Evolutionary conservation across 176 grass and related monocot species (phyloP).

Genomic region (Secale cereale): DNA sequence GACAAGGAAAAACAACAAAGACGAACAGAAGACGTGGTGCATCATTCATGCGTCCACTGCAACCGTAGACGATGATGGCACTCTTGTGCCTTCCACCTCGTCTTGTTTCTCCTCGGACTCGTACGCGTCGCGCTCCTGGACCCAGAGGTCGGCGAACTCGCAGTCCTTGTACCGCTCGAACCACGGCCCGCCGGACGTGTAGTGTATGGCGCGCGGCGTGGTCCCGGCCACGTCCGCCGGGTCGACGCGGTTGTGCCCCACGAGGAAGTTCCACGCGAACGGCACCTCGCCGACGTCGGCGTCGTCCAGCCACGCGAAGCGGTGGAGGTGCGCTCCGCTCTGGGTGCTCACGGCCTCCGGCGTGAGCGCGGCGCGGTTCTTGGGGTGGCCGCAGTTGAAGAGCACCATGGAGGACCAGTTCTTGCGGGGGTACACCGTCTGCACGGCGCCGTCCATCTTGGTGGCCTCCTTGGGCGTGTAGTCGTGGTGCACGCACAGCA

Average conservation of each 20-base stretch:
- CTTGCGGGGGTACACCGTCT: constrained; percentile 86
- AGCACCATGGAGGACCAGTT: constrained; percentile 98
- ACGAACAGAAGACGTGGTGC: too few species aligned
- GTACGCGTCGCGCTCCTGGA: constrained; percentile 49
- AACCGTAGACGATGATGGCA: not conserved
- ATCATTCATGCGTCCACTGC: constrained; percentile 20
- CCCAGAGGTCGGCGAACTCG: constrained; percentile 79
- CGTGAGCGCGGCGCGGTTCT: constrained; percentile 71
- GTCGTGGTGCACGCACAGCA: constrained; percentile 82
- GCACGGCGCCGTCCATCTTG: constrained; percentile 93
- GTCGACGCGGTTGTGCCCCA: constrained; percentile 82
- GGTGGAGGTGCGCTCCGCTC: constrained; percentile 68
- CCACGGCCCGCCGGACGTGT: constrained; percentile 84
- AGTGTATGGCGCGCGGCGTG: constrained; percentile 60
- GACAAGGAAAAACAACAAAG: not conserved
- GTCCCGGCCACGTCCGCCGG: constrained; percentile 39
- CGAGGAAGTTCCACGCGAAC: constrained; percentile 89
- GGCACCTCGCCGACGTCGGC: constrained; percentile 74
- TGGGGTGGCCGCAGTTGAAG: constrained; percentile 82
- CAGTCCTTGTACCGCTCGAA: constrained; percentile 75
- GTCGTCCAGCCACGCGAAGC: constrained; percentile 88
- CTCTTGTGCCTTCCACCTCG: not conserved
- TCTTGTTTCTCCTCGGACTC: constrained; percentile 29
- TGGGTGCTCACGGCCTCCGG: constrained; percentile 71
- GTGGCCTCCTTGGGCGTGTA: constrained; percentile 67